Evolutionary conservation across 2,329 filamentous ascomycete genomes (phyloP).

Genomic region (Pyrenophora graminea): DNA sequence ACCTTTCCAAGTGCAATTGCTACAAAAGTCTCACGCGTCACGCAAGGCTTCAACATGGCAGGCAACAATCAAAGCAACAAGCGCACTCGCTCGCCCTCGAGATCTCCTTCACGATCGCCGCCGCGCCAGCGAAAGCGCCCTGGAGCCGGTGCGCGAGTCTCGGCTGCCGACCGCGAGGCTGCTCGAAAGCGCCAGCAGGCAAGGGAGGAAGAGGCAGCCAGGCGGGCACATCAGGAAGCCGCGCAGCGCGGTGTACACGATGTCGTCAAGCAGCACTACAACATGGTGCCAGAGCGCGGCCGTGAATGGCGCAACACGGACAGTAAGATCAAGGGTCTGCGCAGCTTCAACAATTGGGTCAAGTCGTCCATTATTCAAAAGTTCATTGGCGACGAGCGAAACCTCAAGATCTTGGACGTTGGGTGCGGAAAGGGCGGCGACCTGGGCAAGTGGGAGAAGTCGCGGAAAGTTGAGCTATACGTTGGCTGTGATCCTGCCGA

Average conservation of each 20-base stretch:
- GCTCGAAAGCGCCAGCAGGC: conserved; percentile 59
- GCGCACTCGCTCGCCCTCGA: conserved; percentile 41
- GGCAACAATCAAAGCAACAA: conserved; percentile 29
- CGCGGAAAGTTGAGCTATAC: conserved; percentile 86
- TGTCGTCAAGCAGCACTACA: conserved; percentile 92
- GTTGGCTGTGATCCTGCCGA: conserved; percentile 93
- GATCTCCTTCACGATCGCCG: conserved; percentile 46
- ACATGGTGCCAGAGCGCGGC: conserved; percentile 89
- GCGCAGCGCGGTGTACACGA: conserved; percentile 70
- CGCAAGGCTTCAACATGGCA: conserved; percentile 22
- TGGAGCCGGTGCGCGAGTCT: conserved; percentile 59
- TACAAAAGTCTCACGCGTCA: neutral
- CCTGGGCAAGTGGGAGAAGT: conserved; percentile 92
- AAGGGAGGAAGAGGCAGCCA: conserved; percentile 51
- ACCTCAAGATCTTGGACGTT: conserved; percentile 84
- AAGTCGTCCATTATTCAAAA: conserved; percentile 98
- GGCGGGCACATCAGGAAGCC: conserved; percentile 50
- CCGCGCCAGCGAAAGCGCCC: conserved; percentile 70
- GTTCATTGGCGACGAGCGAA: conserved; percentile 61
- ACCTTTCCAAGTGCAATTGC: no score
- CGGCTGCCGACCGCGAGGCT: conserved; percentile 68
- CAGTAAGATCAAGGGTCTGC: conserved; percentile 90
- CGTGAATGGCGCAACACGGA: conserved; percentile 94
- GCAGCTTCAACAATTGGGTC: conserved; percentile 98
- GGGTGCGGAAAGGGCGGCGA: conserved; percentile 98